Evolutionary conservation across 179 eudicot genomes (phyloP), one percentile per base, ranked within the genome.

Genomic region (Amaranthus tricolor): DNA sequence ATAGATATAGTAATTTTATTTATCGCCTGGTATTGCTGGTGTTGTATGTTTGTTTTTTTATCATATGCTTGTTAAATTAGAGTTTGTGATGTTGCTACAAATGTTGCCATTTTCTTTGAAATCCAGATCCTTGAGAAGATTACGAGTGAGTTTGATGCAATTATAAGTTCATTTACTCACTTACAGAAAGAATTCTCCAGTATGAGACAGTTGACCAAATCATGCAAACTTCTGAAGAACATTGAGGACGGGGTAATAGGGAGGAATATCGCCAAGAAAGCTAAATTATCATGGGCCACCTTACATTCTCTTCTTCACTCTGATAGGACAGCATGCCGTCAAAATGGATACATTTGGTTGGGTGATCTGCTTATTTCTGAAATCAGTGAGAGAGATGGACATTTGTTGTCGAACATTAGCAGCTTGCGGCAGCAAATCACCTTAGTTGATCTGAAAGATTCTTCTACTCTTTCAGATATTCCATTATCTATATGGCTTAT

Each of bases 261-360:
- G 66, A 85, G 74, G 70, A 77, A 71, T 84, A 77, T 82, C 74
- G 75, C 81, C 68, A 79, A 81, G 81, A 86, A 84, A 76, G 88
- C 86, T 70, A 95, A 86, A 73, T 86, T 89, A 62, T 88, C 92
- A 17, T 95, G 99, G 99, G 89, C 93, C 77, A 93, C 97, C 72
- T 85, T 95, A 71, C 99, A 95, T 84, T 95, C 99, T 78, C 97
- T 95, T 85, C 90, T 95, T 76, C 99, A 95, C 86, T 95, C 99
- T 62, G 95, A 93, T 79, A 83, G 97, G 77, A 75, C 79, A 55
- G 82, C 87, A 40, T 90, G 88, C 80, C 99, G 99, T 62, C 91
- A 89, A 72, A 86, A 95, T 82, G 99, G 99, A 49, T 95, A 91
- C 75, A 84, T 91, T 72, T 95, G 97, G 99, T 80, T 95, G 83